Conservation (phyloP, 106 monocot genomes). For the Amphibolis antarctica region DNA sequence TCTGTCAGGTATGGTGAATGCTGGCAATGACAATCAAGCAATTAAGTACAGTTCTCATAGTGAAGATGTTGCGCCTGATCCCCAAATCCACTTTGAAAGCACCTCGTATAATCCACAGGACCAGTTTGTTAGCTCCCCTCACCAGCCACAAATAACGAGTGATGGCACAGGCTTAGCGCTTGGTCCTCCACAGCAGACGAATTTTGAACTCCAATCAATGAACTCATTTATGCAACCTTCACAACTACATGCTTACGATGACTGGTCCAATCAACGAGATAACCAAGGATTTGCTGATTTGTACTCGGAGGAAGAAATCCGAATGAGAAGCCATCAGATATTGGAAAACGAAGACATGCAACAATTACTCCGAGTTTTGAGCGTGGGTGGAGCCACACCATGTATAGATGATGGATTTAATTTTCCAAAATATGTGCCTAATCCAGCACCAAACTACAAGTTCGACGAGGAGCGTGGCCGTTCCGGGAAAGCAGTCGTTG, state of each 20-base stretch:
- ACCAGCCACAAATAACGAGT: slow-evolving; percentile 21
- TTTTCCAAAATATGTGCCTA: slow-evolving; percentile 42
- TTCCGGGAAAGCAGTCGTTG: slow-evolving; percentile 84
- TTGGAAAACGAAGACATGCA: slow-evolving; percentile 90
- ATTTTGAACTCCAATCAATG: slow-evolving; percentile 10
- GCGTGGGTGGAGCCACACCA: slow-evolving; percentile 44
- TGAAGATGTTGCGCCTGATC: slow-evolving; percentile 17
- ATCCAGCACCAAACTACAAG: slow-evolving; percentile 43
- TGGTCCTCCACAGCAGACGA: slow-evolving; percentile 15
- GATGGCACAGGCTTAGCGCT: slow-evolving; percentile 18
- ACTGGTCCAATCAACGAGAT: slow-evolving; percentile 15
- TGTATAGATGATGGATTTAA: slow-evolving; percentile 54
- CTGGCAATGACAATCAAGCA: slow-evolving; percentile 27
- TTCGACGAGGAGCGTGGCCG: slow-evolving; percentile 58
- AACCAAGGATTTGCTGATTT: slow-evolving; percentile 21
- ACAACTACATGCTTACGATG: slow-evolving; percentile 17
- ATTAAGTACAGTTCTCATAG: slow-evolving; percentile 26
- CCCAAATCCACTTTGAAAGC: slow-evolving; percentile 30
- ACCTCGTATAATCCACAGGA: slow-evolving; percentile 19
- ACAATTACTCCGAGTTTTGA: slow-evolving; percentile 51
- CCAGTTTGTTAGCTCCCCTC: slow-evolving; percentile 21
- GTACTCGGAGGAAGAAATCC: slow-evolving; percentile 70
- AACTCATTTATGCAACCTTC: slow-evolving; percentile 14
- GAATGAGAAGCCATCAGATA: slow-evolving; percentile 71
- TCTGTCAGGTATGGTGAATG: slow-evolving; percentile 10